A percentile compares a stretch with the other conserved stretches of the same genome.
Evolutionary conservation across 148 eudicot genomes (phyloP).

Genomic region (Amaranthus hypochondriacus): DNA sequence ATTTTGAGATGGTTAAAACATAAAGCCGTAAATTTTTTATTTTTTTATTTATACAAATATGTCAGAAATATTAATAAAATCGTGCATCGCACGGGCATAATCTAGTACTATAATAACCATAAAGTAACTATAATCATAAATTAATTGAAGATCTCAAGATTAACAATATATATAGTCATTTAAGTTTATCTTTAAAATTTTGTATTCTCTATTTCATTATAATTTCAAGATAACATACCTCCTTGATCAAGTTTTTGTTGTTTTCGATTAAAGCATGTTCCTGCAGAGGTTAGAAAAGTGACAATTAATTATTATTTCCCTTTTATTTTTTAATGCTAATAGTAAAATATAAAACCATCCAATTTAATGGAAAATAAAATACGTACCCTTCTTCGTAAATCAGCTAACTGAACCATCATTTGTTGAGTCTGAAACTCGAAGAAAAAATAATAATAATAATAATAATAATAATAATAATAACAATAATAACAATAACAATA

Average conservation of each 20-base stretch:
- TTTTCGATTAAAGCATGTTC: conserved; percentile 50
- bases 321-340: background rate
- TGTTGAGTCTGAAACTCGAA: conserved; percentile 40
- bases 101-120: too few relatives aligned
- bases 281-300: conserved; percentile 23
- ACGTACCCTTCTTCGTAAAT: conserved; percentile 50
- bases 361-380: background rate
- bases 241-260: conserved; percentile 40
- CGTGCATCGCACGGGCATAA: too few relatives aligned
- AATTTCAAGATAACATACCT: conserved; percentile 32
- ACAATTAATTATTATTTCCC: background rate
- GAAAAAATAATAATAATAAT: background rate
- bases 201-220: too few relatives aligned
- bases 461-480: background rate
- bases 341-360: background rate
- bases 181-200: too few relatives aligned
- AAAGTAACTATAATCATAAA: background rate
- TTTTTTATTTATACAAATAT: too few relatives aligned
- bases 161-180: too few relatives aligned
- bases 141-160: background rate
- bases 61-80: too few relatives aligned
- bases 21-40: too few relatives aligned
- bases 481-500: background rate
- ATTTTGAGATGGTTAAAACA: too few relatives aligned
- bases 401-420: conserved; percentile 59